Percentiles rank a stretch among this genome's conserved stretches.
phyloP scores from a whole-genome alignment of 768 basidiomycete genomes.

The Auricularia heimuer region DNA sequence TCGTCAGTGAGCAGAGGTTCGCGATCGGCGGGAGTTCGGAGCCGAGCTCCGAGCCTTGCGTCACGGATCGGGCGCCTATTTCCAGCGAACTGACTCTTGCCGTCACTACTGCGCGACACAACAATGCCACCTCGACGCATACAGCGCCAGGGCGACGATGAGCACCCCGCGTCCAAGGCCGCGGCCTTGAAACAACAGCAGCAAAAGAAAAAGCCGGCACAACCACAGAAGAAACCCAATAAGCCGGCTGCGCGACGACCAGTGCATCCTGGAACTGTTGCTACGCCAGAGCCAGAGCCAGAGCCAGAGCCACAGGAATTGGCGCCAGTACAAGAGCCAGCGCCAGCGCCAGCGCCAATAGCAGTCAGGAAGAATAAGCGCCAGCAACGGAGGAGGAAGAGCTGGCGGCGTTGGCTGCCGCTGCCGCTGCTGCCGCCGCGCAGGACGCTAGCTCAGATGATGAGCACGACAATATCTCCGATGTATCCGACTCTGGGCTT shows the following conservation, averaged over 20 bases:
- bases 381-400: conserved; percentile 83
- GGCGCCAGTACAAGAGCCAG: neutral
- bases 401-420: conserved; percentile 37
- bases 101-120: neutral
- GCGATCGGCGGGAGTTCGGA: no score
- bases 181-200: neutral
- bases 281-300: neutral
- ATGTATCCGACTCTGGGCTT: conserved; percentile 2
- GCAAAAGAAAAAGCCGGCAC: conserved; percentile 1
- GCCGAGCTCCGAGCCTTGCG: no score
- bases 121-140: conserved; percentile 1
- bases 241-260: neutral
- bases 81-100: neutral
- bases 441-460: neutral
- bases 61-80: no score
- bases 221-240: neutral
- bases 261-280: neutral
- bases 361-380: conserved; percentile 52
- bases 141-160: neutral
- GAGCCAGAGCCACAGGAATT: neutral
- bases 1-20: no score
- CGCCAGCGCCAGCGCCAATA: neutral
- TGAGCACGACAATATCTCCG: conserved; percentile 8
- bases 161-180: neutral
- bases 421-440: neutral